Percentiles rank a stretch among this genome's conserved stretches.
Conservation (phyloP, 805 yeast species). For the Wickerhamiella domercqiae region DNA sequence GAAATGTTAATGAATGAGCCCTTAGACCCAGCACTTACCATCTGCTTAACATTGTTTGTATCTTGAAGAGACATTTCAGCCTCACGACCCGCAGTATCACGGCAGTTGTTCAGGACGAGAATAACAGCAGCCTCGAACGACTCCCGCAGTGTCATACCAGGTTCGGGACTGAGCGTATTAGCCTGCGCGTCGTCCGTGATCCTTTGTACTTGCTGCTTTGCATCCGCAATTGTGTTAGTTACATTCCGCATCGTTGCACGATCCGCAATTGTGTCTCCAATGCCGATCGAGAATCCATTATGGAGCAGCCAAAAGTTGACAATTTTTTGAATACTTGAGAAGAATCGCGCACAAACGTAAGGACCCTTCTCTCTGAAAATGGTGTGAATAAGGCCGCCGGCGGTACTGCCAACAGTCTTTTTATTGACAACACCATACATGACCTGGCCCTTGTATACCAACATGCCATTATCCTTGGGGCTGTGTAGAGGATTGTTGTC, state of each 20-base stretch:
- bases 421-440: conserved; percentile 97
- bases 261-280: conserved; percentile 99
- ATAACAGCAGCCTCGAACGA: conserved; percentile 96
- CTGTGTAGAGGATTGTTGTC: conserved; percentile 69
- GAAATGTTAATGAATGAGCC: conserved; percentile 98
- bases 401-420: conserved; percentile 96
- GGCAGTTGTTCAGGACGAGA: conserved; percentile 88
- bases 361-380: conserved; percentile 98
- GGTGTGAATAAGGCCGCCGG: conserved; percentile 94
- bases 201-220: conserved; percentile 87
- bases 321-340: conserved; percentile 86
- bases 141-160: conserved; percentile 99
- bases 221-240: conserved; percentile 83
- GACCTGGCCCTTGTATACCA: conserved; percentile 87
- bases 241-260: conserved; percentile 88
- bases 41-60: conserved; percentile 90
- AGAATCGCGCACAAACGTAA: conserved; percentile 69
- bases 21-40: conserved; percentile 98
- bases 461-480: conserved; percentile 92
- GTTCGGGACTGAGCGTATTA: conserved; percentile 80
- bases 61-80: conserved; percentile 95
- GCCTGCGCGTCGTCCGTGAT: conserved; percentile 86
- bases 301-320: conserved; percentile 94
- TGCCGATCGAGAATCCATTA: conserved; percentile 96
- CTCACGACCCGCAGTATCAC: conserved; percentile 98